These are phyloP conservation scores for Gossypium lobatum DNA, from an alignment of 441 rosid species.

Conservation along the genomic window DNA sequence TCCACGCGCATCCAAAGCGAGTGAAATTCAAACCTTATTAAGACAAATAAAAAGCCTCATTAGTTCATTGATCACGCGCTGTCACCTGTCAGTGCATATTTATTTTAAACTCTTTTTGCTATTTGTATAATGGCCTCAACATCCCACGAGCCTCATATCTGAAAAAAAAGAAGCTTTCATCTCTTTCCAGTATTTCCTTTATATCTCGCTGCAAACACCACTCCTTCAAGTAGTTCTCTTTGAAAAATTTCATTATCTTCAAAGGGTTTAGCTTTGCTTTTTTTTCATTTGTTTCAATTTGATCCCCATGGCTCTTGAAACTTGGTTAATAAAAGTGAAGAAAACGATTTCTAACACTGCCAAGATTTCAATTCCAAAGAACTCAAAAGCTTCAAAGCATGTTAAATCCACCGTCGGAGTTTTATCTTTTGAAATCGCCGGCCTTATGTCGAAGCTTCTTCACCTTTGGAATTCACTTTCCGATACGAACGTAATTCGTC, in stretches of 20 bases:
- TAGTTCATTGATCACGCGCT: not conserved
- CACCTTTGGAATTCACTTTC: constrained; percentile 71
- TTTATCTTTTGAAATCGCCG: constrained; percentile 68
- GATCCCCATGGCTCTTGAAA: constrained; percentile 66
- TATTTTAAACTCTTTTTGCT: not conserved
- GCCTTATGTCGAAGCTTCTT: constrained; percentile 80
- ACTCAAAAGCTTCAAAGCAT: constrained; percentile 23
- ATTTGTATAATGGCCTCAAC: constrained; percentile 34
- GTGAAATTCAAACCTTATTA: not conserved
- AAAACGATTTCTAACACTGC: constrained; percentile 46
- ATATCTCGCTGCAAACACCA: constrained; percentile 19
- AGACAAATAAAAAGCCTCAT: not conserved
- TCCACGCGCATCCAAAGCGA: constrained; percentile 7
- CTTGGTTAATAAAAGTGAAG: constrained; percentile 68
- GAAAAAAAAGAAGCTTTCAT: constrained; percentile 16
- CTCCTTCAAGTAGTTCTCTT: constrained; percentile 21
- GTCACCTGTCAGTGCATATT: not conserved
- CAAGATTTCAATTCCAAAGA: constrained; percentile 22
- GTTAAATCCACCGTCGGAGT: constrained; percentile 45
- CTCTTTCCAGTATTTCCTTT: constrained; percentile 20
- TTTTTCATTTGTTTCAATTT: not conserved
- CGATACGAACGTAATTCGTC: constrained; percentile 52
- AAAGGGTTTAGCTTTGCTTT: not conserved
- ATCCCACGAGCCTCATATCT: constrained; percentile 48
- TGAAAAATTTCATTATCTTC: not conserved